Evolutionary conservation across 1,284 basidiomycete species (phyloP).

Genomic region (Sporisorium graminicola): DNA sequence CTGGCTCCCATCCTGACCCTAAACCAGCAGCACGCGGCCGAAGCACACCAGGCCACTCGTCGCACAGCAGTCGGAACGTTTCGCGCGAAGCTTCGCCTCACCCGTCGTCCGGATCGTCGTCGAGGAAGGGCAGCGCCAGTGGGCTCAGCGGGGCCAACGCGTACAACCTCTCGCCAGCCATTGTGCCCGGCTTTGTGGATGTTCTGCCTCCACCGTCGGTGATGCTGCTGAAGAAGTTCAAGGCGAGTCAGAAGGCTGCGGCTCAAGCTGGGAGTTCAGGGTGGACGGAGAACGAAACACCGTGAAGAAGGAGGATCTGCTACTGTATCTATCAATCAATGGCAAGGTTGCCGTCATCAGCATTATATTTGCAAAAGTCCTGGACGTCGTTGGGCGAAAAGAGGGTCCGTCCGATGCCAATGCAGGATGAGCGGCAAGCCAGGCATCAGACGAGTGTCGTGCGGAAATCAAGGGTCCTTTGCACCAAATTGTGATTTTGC

Average conservation of each 20-base stretch:
- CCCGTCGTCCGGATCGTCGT: not conserved
- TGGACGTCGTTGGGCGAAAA: too few species aligned
- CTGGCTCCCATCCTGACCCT: slow-evolving; percentile 6
- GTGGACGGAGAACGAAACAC: not conserved
- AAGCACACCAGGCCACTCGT: slow-evolving; percentile 4
- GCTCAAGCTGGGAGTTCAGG: not conserved
- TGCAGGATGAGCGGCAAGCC: not conserved
- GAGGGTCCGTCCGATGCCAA: not conserved
- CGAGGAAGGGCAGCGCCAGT: slow-evolving; percentile 8
- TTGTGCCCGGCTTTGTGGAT: slow-evolving; percentile 27
- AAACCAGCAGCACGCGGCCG: slow-evolving; percentile 10
- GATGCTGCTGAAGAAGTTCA: slow-evolving; percentile 27
- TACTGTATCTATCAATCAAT: too few species aligned
- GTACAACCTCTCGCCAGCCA: slow-evolving; percentile 17
- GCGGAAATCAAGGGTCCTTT: not conserved
- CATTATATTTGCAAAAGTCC: too few species aligned
- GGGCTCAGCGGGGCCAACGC: not conserved
- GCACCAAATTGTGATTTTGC: not conserved
- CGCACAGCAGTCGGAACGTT: slow-evolving; percentile 20
- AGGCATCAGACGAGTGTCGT: not conserved
- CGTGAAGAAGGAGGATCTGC: not conserved
- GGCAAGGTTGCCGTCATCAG: too few species aligned
- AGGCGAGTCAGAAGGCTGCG: slow-evolving; percentile 18
- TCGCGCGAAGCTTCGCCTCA: slow-evolving; percentile 29
- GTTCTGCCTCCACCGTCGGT: slow-evolving; percentile 14